Evolutionary conservation across 2,329 filamentous ascomycete species (phyloP).

Genomic region (Sordariomycetes sp.): DNA sequence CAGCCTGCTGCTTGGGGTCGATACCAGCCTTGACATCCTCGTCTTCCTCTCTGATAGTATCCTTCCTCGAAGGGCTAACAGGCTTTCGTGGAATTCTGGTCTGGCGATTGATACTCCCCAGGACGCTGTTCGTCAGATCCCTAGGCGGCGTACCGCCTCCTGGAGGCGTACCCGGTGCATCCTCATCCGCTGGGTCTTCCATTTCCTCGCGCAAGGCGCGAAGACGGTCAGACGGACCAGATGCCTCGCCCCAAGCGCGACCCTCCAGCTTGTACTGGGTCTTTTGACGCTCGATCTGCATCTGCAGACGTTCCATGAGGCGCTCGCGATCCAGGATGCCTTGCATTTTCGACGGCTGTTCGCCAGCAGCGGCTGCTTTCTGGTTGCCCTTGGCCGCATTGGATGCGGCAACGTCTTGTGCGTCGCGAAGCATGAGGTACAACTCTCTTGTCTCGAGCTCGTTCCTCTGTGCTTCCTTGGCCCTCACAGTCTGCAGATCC

Average conservation of each 20-base stretch:
- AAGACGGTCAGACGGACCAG: constrained; percentile 83
- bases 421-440: constrained; percentile 96
- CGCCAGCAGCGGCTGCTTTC: constrained; percentile 25
- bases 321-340: constrained; percentile 89
- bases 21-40: constrained; percentile 35
- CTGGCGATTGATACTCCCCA: constrained; percentile 61
- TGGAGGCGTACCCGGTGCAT: constrained; percentile 31
- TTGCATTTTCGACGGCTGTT: constrained; percentile 70
- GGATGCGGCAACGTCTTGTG: constrained; percentile 89
- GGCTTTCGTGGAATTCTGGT: constrained; percentile 48
- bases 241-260: constrained; percentile 73
- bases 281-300: constrained; percentile 93
- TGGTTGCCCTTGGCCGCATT: constrained; percentile 55
- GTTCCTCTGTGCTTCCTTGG: constrained; percentile 87
- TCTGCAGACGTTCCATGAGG: constrained; percentile 88
- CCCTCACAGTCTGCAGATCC: constrained; percentile 74
- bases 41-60: constrained; percentile 23
- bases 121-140: constrained; percentile 62
- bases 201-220: constrained; percentile 90
- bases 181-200: constrained; percentile 58
- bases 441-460: constrained; percentile 93
- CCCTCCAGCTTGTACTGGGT: constrained; percentile 97
- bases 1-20: constrained; percentile 46
- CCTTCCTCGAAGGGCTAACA: constrained; percentile 22
- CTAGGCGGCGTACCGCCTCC: constrained; percentile 43